Evolutionary conservation across 257 asterid genomes (phyloP), one percentile per base, ranked within the genome.

Genomic region (Solanum tarapatanum): DNA sequence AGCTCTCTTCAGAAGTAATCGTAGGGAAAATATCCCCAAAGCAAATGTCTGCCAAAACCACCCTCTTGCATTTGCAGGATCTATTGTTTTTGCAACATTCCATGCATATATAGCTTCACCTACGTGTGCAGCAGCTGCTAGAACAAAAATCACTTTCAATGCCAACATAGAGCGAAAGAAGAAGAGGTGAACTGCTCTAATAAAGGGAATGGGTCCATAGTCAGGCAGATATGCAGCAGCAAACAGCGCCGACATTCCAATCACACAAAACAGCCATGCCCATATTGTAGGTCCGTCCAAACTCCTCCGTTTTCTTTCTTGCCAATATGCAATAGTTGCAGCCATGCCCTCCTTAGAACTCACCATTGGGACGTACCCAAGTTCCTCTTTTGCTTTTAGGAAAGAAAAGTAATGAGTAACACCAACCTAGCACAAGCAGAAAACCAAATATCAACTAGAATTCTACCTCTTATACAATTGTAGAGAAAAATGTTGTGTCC

Each of bases 21-120:
- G 95, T 89, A 97, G 87, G 5, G 99, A 97, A 89, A 95, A 95
- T 7, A 87, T 16, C 14, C 99, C 99, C 89, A 97, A 84, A 69
- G 92, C 96, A 62, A 84, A 48, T 74, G 99, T 97, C 92, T 97
- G 99, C 98, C 96, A 95, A 89, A 93, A 92, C 99, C 99, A 97
- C 26, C 94, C 98, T 82, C 85, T 90, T 10, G 99, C 94, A 88
- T 97, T 97, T n/a, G 90, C 91, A 85, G 98, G 96, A 91, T 97
- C 99, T 43, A 93, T 94, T 87, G 86, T 91, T 88, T 89, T 96
- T 11, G 99, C 99, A 37, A 97, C 95, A 32, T 84, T 88, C 99
- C 98, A 96, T 5, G 99, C 99, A 88, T 96, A 96, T 12, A 95
- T 62, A 62, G 91, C 99, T 91, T 97, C 99, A 21, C 94, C 96